Percentiles rank a stretch among this genome's conserved stretches.
These are phyloP conservation scores for Davidsoniella virescens DNA, from an alignment of 2,329 filamentous ascomycete species.

Conservation along the genomic window DNA sequence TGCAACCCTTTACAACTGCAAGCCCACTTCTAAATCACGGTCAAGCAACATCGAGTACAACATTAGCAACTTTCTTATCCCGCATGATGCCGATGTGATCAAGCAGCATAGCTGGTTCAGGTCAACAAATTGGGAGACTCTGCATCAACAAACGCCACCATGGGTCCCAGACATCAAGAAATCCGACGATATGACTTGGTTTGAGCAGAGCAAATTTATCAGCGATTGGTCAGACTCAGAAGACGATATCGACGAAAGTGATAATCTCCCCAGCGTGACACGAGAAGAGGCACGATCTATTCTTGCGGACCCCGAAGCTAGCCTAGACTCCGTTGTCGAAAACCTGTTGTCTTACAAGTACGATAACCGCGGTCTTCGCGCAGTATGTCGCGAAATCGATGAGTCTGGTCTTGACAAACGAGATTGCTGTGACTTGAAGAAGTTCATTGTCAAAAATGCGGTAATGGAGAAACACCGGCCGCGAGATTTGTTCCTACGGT, in stretches of 20 bases:
- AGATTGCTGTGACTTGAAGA: conserved; percentile 29
- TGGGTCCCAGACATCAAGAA: conserved; percentile 59
- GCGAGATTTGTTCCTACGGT: conserved; percentile 70
- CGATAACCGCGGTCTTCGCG: conserved; percentile 31
- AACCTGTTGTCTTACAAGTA: conserved; percentile 31
- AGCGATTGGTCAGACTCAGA: conserved; percentile 35
- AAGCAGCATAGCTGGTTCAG: conserved; percentile 78
- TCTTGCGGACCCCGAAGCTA: conserved; percentile 26
- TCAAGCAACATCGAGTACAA: conserved; percentile 13
- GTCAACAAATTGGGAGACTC: conserved; percentile 57
- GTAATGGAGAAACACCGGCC: conserved; percentile 60
- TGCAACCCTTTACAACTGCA: conserved; percentile 55
- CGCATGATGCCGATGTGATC: conserved; percentile 76
- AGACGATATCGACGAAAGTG: not conserved
- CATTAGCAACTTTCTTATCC: conserved; percentile 39
- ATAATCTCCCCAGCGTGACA: conserved; percentile 7
- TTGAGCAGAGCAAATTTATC: conserved; percentile 66
- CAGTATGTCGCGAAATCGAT: conserved; percentile 33
- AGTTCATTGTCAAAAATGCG: conserved; percentile 35
- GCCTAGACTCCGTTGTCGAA: conserved; percentile 21
- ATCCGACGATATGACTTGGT: conserved; percentile 70
- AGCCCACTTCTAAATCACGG: conserved; percentile 27
- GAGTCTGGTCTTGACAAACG: conserved; percentile 20
- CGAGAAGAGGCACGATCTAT: conserved; percentile 13
- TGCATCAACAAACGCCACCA: conserved; percentile 57